These are phyloP conservation scores for Populus nigra DNA, from an alignment of 345 rosid species.

Conservation along the genomic window DNA sequence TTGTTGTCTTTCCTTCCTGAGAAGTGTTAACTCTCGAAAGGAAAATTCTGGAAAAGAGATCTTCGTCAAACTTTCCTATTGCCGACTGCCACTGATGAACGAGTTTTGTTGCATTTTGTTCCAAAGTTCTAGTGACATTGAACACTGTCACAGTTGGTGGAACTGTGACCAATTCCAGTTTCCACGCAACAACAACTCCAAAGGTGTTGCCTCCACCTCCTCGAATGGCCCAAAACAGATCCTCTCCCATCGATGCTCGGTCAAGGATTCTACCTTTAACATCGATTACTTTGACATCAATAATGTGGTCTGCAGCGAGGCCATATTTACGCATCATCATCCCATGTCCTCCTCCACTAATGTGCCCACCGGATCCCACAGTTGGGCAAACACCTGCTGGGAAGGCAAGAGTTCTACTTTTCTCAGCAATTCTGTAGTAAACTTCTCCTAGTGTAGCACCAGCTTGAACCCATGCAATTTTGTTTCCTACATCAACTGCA, in stretches of 20 bases:
- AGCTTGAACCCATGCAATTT: conserved; percentile 7
- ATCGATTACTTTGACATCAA: conserved; percentile 5
- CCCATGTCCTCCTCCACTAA: conserved; percentile 16
- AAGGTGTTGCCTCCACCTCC: too few species aligned
- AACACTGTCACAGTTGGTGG: too few species aligned
- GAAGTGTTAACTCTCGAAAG: neutral
- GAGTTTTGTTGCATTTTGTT: conserved; percentile 14
- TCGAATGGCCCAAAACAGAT: too few species aligned
- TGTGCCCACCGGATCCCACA: conserved; percentile 9
- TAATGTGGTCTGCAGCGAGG: conserved; percentile 12
- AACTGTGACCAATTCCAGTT: too few species aligned
- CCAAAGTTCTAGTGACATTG: neutral
- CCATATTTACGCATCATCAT: conserved; percentile 17
- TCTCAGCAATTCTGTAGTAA: neutral
- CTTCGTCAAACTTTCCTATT: neutral
- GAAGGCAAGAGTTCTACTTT: conserved; percentile 1
- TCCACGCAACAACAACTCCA: too few species aligned
- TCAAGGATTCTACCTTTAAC: conserved; percentile 9
- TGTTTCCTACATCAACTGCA: neutral
- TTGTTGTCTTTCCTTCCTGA: neutral
- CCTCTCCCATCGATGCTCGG: neutral
- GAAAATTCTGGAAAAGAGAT: conserved; percentile 3
- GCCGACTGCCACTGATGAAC: conserved; percentile 14
- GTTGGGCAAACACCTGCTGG: conserved; percentile 4
- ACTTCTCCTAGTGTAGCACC: neutral